A percentile compares a stretch with the other conserved stretches of the same genome.
Conservation (phyloP, 78 protist genomes). For the Acrasis kona region DNA sequence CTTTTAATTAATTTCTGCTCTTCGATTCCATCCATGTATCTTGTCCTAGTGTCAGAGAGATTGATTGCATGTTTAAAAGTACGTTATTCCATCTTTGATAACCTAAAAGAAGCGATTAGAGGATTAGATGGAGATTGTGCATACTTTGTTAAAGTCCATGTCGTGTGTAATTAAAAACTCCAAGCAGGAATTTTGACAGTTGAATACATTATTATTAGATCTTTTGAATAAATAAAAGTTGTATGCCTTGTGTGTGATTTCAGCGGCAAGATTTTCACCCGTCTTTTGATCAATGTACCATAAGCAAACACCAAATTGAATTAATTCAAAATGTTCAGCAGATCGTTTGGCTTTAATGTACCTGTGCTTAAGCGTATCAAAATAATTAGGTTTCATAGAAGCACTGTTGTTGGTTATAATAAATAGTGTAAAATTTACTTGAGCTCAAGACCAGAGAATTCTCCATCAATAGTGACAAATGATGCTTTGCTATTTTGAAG, state of each 20-base stretch:
- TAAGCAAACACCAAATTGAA: neutral
- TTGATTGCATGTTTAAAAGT: too few relatives aligned
- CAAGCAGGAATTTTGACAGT: neutral
- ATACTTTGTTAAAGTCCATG: neutral
- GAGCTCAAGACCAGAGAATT: neutral
- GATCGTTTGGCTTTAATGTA: neutral
- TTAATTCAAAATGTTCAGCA: neutral
- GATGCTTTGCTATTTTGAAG: too few relatives aligned
- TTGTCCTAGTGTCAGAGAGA: too few relatives aligned
- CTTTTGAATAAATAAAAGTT: neutral
- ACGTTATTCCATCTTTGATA: too few relatives aligned
- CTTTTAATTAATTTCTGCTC: too few relatives aligned
- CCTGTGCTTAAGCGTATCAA: neutral
- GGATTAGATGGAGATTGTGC: too few relatives aligned
- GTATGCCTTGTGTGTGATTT: neutral
- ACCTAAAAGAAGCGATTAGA: too few relatives aligned
- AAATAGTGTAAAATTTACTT: neutral
- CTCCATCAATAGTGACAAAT: neutral
- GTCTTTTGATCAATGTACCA: neutral
- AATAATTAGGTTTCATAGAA: neutral
- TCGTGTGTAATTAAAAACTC: neutral
- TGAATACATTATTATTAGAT: neutral
- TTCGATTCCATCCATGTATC: too few relatives aligned
- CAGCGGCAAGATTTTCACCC: neutral
- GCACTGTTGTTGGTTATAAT: neutral